Evolutionary conservation across 345 rosid genomes (phyloP).

Genomic region (Arabis hirsuta): DNA sequence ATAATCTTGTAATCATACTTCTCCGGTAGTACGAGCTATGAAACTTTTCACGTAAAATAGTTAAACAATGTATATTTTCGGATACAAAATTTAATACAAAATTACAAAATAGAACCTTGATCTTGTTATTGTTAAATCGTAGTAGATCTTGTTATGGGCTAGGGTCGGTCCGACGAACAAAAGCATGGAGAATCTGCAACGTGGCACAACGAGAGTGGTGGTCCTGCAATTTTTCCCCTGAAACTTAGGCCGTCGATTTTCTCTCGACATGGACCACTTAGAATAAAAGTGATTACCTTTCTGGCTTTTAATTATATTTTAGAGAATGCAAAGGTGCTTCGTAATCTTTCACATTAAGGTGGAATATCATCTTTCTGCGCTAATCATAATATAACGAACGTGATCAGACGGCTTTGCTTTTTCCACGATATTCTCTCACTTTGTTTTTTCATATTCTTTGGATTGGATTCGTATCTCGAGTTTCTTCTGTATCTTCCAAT

Average conservation of each 20-base stretch:
- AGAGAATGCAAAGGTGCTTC: constrained; percentile 35
- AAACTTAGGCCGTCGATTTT: constrained; percentile 46
- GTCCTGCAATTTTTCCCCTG: constrained; percentile 42
- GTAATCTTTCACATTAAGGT: constrained; percentile 35
- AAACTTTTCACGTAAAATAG: too few species aligned
- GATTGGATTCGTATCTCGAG: constrained; percentile 43
- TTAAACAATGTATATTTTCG: too few species aligned
- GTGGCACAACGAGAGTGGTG: constrained; percentile 22
- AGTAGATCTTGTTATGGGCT: constrained; percentile 2
- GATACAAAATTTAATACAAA: too few species aligned
- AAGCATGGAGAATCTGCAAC: constrained; percentile 35
- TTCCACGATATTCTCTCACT: constrained; percentile 31
- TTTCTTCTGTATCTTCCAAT: constrained; percentile 29
- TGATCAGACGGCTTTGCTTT: constrained; percentile 43
- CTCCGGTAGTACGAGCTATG: too few species aligned
- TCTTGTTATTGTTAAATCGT: not conserved
- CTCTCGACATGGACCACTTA: not conserved
- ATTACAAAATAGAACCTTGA: not conserved
- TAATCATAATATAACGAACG: constrained; percentile 46
- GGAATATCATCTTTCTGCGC: constrained; percentile 49
- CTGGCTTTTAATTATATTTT: not conserved
- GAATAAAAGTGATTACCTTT: constrained; percentile 34
- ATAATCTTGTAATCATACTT: too few species aligned
- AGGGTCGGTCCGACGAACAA: constrained; percentile 11
- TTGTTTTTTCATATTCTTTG: constrained; percentile 32